A percentile compares a stretch with the other conserved stretches of the same genome.
Evolutionary conservation across 345 rosid genomes (phyloP).

Genomic region (Geranium rotundifolium): DNA sequence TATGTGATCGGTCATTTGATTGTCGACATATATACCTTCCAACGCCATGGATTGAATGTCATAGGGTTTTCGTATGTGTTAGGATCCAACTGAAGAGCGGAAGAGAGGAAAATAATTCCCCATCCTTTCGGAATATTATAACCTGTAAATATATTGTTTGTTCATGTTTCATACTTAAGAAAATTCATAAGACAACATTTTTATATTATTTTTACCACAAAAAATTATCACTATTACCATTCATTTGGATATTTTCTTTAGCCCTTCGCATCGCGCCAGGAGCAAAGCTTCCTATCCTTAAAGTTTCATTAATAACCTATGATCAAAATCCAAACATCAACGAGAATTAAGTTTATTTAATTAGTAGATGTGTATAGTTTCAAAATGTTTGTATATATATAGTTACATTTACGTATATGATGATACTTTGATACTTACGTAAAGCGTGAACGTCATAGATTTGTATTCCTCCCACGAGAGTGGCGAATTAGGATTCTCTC

Average conservation of each 20-base stretch:
- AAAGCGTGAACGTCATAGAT: slow-evolving; percentile 27
- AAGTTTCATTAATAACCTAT: slow-evolving; percentile 25
- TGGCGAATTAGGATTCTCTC: slow-evolving; percentile 10
- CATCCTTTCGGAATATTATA: slow-evolving; percentile 24
- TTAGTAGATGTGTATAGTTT: neutral
- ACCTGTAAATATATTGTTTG: slow-evolving; percentile 6
- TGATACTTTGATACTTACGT: slow-evolving; percentile 3
- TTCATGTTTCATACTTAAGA: too few species aligned
- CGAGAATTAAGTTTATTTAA: neutral
- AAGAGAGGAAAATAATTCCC: slow-evolving; percentile 9
- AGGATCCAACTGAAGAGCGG: slow-evolving; percentile 13
- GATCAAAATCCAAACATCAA: too few species aligned
- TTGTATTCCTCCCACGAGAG: slow-evolving; percentile 32
- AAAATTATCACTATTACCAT: slow-evolving; percentile 3
- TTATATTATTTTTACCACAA: too few species aligned
- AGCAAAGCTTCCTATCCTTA: slow-evolving; percentile 16
- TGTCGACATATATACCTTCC: slow-evolving; percentile 12
- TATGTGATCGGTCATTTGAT: too few species aligned
- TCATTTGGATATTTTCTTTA: slow-evolving; percentile 10
- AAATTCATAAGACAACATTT: too few species aligned
- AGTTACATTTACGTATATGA: too few species aligned
- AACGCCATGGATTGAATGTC: slow-evolving; percentile 22
- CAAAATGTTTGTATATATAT: too few species aligned
- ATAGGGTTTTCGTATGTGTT: slow-evolving; percentile 18
- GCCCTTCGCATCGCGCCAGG: slow-evolving; percentile 20